Base-by-base conservation (phyloP, 768 basidiomycete species). In the Naematelia aurantialba region DNA sequence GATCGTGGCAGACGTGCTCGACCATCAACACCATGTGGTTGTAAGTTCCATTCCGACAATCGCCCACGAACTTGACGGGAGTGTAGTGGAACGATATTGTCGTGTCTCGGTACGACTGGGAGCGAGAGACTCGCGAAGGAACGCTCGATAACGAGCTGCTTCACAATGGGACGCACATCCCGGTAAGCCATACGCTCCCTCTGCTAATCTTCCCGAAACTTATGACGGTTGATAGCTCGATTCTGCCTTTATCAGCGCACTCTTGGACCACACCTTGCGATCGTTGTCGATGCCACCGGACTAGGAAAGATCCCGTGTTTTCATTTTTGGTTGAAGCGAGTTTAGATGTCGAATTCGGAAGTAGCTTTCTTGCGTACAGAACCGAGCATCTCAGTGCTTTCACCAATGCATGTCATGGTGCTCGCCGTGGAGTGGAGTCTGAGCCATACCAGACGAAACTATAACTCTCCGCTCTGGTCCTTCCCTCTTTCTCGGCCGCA, bases 401-500 rank as follows among this genome's bases (percentile, higher is more conserved):
- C 8, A 8, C 34, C 34, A 39, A 39, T 39, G 34, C 34, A 39
- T 39, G 34, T 39, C 34, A 39, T 17, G 34, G 34, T 17, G 34
- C 34, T 17, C 34, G 34, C 34, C 34, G 8, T 8, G 34, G 34
- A 8, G 34, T 39, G 8, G 34, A 8, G 17, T 39, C 34, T 39
- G 34, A 8, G 8, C 8, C 34, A 47, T 19, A 10, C 55, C 58
- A 50, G 3, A 69, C 61, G 54, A 69, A 66, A 27, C 64, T 66
- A 53, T 69, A 69, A 42, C 68, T 69, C 52, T 69, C 68, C 25
- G 68, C 53, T 44, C 68, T 60, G 47, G 60, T 56, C 47, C 68
- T 57, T n/a, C 57, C 57, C 26, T 22, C 26, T 27, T 24, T n/a
- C 26, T 27, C 46, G 10, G 10, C 24, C 12, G 11, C n/a, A 24